Evolutionary conservation across 2,329 filamentous ascomycete species (phyloP), one percentile per base, ranked within the genome.

Genomic region (Berkeleyomyces basicola): DNA sequence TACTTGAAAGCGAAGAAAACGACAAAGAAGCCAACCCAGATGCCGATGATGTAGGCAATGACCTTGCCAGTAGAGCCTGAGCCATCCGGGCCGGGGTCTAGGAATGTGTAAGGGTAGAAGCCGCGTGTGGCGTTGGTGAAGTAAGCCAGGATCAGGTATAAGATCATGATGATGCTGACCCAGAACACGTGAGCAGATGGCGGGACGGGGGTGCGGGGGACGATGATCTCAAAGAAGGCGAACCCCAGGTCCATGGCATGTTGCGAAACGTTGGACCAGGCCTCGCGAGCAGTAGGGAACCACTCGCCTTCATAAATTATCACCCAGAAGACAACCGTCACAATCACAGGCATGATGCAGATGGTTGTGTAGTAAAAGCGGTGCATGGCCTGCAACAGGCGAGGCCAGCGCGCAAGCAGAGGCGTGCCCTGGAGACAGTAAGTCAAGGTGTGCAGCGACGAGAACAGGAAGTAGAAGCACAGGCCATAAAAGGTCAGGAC

Each of bases 401-500:
- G 79, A 0, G 84, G 83, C 72, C 83, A 79, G 40, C 74, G 73
- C 68, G 82, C 77, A 67, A 87, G 78, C 4, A 87, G 76, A 0
- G 82, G 74, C 2, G 71, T 70, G 53, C 80, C 78, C 37, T 74
- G 74, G 49, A 74, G 72, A 10, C 80, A 79, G 74, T 92, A 93
- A 58, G 78, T 79, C 61, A 82, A 74, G 4, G 87, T 90, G 75
- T 95, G 88, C 16, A 82, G 66, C 16, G 85, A 78, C 1, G 86
- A 78, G 69, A 85, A 75, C 63, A 84, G 77, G 71, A 86, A 85
- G 77, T 95, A 95, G 74, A 91, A 92, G 33, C 81, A 84, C 43
- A 92, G 74, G 1, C 88, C 88, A 87, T 87, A 93, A 78, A 86
- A 93, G 7, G 86, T 88, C 64, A 93, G 76, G 69, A 84, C 78